Evolutionary conservation across 768 basidiomycete species (phyloP).

Genomic region (Trichaptum fuscoviolaceum): DNA sequence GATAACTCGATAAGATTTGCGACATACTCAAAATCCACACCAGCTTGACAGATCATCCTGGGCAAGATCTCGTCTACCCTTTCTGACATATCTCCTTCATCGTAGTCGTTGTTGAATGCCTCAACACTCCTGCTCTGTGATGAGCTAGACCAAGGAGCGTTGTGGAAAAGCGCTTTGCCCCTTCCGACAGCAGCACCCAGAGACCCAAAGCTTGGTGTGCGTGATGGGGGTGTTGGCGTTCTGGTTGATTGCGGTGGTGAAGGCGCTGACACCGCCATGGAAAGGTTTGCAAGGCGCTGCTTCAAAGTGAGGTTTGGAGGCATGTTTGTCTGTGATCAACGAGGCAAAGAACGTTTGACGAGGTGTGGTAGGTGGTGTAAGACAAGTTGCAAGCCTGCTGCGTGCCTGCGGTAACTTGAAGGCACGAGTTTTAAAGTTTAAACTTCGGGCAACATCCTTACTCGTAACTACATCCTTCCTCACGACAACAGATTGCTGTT

Average conservation of each 20-base stretch:
- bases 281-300: constrained; percentile 61
- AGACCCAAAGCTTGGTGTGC: constrained; percentile 17
- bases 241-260: constrained; percentile 23
- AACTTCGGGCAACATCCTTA: no score
- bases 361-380: not conserved
- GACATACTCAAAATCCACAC: constrained; percentile 83
- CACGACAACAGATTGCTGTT: no score
- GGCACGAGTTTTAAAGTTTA: not conserved
- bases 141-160: constrained; percentile 47
- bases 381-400: not conserved
- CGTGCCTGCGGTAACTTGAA: not conserved
- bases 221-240: constrained; percentile 18
- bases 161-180: constrained; percentile 38
- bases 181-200: constrained; percentile 21
- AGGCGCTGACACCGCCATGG: constrained; percentile 45
- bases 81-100: constrained; percentile 24
- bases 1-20: constrained; percentile 6
- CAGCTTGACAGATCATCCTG: constrained; percentile 81
- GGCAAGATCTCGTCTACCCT: constrained; percentile 60
- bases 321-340: not conserved
- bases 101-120: constrained; percentile 19
- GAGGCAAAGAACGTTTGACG: not conserved
- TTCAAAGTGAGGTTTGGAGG: constrained; percentile 43
- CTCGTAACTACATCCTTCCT: no score
- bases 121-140: constrained; percentile 19